Evolutionary conservation across 2,329 filamentous ascomycete genomes (phyloP), one percentile per base, ranked within the genome.

Genomic region (Neonectria neomacrospora): DNA sequence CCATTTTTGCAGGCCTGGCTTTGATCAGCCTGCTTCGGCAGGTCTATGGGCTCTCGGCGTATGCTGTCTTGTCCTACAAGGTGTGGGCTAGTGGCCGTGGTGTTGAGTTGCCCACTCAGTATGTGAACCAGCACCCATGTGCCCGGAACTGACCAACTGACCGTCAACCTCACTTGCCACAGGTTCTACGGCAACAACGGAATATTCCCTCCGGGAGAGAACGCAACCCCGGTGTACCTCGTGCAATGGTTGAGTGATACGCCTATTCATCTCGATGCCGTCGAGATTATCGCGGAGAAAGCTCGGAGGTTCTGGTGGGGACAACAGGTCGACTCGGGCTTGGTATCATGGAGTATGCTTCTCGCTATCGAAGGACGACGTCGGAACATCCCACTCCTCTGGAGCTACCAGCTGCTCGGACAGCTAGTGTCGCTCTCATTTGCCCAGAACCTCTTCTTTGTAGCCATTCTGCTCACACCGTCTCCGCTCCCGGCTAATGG

Each of bases 381-480:
- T 66, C 83, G 87, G 58, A 83, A 83, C 18, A 84, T 90, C 11
- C 81, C 85, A 0, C 77, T 83, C 54, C 76, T 86, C 2, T 83
- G 85, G 74, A 82, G 85, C 2, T 90, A 89, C 67, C 80, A 89
- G 62, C 74, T 83, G 14, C 76, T 91, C n/a, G 83, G 84, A 16
- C 86, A 90, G 56, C 78, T 88, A 5, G 82, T 89, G 56, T 86
- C 83, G 58, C 76, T 91, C 11, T 88, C 86, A 0, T 89, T 86
- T 68, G 86, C 87, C 2, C 84, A 88, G 74, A 90, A 88, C 67
- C 76, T 91, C 30, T 91, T 91, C 77, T 88, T 86, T 70, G 71
- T 89, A 10, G 82, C 85, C 8, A 77, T 90, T 28, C 77, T 89
- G 10, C 80, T 88, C 26, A 87, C 84, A 1, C 86, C 86, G 1